phyloP scores from a whole-genome alignment of 257 asterid genomes.

The Solanum etuberosum region DNA sequence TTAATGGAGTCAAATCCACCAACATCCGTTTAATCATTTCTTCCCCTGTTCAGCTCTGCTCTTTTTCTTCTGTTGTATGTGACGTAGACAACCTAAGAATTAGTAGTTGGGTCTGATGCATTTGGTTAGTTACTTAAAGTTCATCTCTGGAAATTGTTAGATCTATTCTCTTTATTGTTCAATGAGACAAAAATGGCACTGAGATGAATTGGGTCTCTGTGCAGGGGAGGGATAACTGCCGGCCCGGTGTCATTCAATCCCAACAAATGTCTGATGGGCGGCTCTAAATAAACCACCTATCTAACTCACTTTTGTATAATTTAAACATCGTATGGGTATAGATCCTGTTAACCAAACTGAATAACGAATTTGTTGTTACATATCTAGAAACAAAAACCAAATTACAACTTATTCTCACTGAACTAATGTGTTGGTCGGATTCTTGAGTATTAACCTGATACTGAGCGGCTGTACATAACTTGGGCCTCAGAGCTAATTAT shows the following conservation, averaged over 20 bases:
- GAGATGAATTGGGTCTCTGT: background rate
- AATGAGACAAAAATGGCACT: background rate
- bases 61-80: background rate
- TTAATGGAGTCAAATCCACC: background rate
- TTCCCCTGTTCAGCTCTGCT: background rate
- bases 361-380: background rate
- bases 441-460: background rate
- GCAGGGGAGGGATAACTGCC: background rate
- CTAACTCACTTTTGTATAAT: background rate
- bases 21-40: background rate
- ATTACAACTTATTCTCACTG: background rate
- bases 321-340: background rate
- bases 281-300: too few species aligned
- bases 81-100: background rate
- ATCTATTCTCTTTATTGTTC: background rate
- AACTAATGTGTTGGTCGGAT: background rate
- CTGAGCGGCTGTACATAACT: background rate
- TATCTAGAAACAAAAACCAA: background rate
- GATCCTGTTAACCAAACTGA: background rate
- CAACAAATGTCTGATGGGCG: background rate
- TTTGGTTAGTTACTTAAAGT: background rate
- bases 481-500: background rate
- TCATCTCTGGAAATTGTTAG: background rate
- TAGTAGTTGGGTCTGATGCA: background rate
- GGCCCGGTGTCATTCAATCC: background rate